Evolutionary conservation across 2,329 filamentous ascomycete genomes (phyloP).

Genomic region (Aspergillus costaricaensis): DNA sequence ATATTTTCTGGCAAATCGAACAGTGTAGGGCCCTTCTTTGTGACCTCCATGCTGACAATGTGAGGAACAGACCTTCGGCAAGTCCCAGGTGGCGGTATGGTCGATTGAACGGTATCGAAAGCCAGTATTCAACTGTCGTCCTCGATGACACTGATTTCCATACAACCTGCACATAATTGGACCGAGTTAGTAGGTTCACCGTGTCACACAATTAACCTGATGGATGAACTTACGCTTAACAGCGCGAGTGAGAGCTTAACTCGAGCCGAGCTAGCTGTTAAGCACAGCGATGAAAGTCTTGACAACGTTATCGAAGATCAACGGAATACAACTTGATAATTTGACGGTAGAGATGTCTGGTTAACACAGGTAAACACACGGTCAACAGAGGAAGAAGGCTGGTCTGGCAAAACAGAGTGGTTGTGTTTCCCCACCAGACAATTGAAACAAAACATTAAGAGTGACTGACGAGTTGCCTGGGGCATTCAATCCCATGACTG

Average conservation of each 20-base stretch:
- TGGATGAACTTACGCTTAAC: not conserved
- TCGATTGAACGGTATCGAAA: not conserved
- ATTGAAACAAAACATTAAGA: not conserved
- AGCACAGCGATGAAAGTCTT: too few relatives aligned
- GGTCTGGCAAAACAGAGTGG: not conserved
- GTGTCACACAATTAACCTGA: not conserved
- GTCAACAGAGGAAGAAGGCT: not conserved
- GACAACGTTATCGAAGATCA: too few relatives aligned
- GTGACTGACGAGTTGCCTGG: not conserved
- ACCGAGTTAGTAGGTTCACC: not conserved
- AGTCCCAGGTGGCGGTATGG: not conserved
- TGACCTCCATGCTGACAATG: not conserved
- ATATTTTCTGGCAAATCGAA: constrained; percentile 23
- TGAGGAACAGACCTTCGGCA: too few relatives aligned
- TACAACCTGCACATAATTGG: not conserved
- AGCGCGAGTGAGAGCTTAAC: not conserved
- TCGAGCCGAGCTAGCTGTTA: not conserved
- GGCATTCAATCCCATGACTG: constrained; percentile 3
- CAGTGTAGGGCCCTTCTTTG: constrained; percentile 11
- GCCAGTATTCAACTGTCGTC: not conserved
- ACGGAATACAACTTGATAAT: too few relatives aligned
- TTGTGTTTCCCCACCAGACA: not conserved
- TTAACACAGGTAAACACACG: not conserved
- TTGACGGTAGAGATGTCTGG: too few relatives aligned
- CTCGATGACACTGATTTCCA: not conserved